Base-by-base conservation (phyloP, 108 stramenopile species). In the Pseudonitzschia multistriata region DNA sequence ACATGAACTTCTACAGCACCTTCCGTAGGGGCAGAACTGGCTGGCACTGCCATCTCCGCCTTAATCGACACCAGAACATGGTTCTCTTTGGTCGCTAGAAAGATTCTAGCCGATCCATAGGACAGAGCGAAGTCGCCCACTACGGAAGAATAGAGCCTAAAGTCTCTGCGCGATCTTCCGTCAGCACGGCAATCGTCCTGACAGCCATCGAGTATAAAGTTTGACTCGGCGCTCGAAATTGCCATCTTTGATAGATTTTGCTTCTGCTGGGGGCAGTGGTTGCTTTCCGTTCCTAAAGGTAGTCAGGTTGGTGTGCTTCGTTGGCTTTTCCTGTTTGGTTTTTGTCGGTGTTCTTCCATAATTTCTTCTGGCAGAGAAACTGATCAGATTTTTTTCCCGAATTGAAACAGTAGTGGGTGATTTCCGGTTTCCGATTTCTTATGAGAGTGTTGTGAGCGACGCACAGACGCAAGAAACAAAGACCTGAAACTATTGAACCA, bases 51-150 rank as follows among this genome's bases (percentile, higher is more conserved):
- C 36, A 91, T 39, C 28, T 88, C 89, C 14, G 87, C 89, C 65
- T 84, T 83, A 74, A 91, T 84, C 34, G 79, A 83, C 47, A 85
- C 85, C 62, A 91, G 33, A 21, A 91, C 64, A 49, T 91, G 79
- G 17, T 85, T 86, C 49, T 84, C 67, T 52, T 81, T 79, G 3
- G 81, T 85, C 11, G 83, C 76, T 45, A 86, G 79, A 47, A 81
- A 77, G 50, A 91, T 74, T 37, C 87, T 83, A 15, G 80, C 68
- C 24, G 89, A 91, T 14, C 89, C 89, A 73, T 88, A 71, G 56
- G 87, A 88, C 39, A 91, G 75, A 35, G 76, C 68, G 42, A 88
- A 75, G 28, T 45, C 49, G 21, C 67, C 64, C 45, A 36, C 24
- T 5, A 71, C 72, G 40, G 76, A 70, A 35, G 78, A 67, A 62